These are phyloP conservation scores for Epicoccum sorghinum DNA, from an alignment of 2,329 filamentous ascomycete species.

Conservation along the genomic window DNA sequence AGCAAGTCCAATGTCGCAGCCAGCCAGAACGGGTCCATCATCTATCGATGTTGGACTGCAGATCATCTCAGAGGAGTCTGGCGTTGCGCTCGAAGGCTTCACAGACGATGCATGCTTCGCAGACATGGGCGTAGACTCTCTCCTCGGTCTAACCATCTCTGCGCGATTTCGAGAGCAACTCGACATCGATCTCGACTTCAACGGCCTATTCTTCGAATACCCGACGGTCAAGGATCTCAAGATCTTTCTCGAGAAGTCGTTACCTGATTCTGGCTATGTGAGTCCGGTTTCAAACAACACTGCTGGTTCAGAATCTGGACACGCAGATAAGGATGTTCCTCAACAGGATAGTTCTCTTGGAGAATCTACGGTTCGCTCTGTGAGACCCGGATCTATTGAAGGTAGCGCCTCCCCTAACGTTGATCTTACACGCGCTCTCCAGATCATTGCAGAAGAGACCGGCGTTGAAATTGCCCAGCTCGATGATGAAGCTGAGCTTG, in stretches of 20 bases:
- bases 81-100: slow-evolving; percentile 31
- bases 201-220: slow-evolving; percentile 59
- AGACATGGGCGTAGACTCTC: slow-evolving; percentile 39
- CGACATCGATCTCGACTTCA: slow-evolving; percentile 22
- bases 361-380: background rate
- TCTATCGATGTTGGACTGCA: background rate
- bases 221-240: slow-evolving; percentile 60
- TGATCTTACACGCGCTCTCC: slow-evolving; percentile 20
- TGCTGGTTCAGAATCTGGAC: background rate
- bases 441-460: slow-evolving; percentile 39
- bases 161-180: slow-evolving; percentile 33
- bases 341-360: too few species aligned
- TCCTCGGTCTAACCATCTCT: slow-evolving; percentile 30
- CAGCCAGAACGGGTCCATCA: background rate
- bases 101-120: slow-evolving; percentile 31
- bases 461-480: slow-evolving; percentile 33
- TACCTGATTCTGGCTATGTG: background rate
- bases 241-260: slow-evolving; percentile 22
- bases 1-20: too few species aligned
- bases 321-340: background rate
- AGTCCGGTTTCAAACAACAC: background rate
- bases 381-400: background rate
- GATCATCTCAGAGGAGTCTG: slow-evolving; percentile 41
- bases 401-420: background rate
- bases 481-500: slow-evolving; percentile 29